Percentiles rank a stretch among this genome's conserved stretches.
These are phyloP conservation scores for Paramecium primaurelia DNA, from an alignment of 73 alveolate species.

Conservation along the genomic window DNA sequence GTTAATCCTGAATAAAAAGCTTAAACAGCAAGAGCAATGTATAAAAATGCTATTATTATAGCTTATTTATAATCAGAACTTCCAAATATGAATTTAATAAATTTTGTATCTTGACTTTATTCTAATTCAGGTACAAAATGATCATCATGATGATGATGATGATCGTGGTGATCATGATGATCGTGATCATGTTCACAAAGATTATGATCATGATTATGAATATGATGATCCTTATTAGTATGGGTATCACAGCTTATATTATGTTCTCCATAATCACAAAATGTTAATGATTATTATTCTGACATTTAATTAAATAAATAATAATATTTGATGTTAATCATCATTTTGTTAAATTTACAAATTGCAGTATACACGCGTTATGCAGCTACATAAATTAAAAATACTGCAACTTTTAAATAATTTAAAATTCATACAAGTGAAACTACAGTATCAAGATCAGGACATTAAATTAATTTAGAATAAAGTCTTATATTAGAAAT, in stretches of 20 bases:
- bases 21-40: background rate
- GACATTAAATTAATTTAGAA: background rate
- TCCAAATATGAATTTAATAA: background rate
- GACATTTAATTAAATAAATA: background rate
- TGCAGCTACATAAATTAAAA: background rate
- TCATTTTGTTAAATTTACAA: background rate
- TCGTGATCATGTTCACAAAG: slow-evolving; percentile 10
- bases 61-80: background rate
- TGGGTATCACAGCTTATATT: background rate
- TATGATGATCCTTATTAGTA: background rate
- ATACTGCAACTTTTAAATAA: background rate
- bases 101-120: background rate
- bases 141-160: background rate
- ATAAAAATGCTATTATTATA: background rate
- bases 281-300: background rate
- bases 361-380: background rate
- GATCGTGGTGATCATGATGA: background rate
- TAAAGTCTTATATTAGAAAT: background rate
- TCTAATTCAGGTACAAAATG: background rate
- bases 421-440: background rate
- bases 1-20: background rate
- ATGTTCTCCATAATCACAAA: background rate
- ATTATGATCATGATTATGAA: background rate
- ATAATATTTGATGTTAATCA: background rate
- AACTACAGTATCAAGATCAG: background rate